phyloP scores from a whole-genome alignment of 257 asterid species.

The Jasminum sambac region DNA sequence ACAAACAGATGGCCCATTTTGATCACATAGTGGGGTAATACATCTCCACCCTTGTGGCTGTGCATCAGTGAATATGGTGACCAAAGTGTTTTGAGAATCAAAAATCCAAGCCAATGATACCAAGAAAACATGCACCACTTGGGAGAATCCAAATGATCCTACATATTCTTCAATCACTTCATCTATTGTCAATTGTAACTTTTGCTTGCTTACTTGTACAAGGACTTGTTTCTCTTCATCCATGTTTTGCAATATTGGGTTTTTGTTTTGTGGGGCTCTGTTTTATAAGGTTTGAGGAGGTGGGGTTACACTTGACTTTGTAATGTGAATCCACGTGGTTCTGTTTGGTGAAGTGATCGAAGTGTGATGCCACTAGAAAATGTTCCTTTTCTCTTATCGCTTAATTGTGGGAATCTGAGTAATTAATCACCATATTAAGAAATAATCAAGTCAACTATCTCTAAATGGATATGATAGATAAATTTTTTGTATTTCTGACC shows the following conservation, averaged over 20 bases:
- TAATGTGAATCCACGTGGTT: slow-evolving; percentile 17
- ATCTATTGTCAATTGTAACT: slow-evolving; percentile 52
- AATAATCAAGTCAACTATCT: neutral
- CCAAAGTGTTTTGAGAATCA: slow-evolving; percentile 55
- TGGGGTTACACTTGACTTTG: slow-evolving; percentile 29
- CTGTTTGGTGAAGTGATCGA: slow-evolving; percentile 26
- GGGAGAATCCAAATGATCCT: slow-evolving; percentile 65
- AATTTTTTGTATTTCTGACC: no score
- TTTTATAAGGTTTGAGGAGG: slow-evolving; percentile 6
- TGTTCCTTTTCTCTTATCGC: slow-evolving; percentile 10
- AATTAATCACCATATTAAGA: neutral
- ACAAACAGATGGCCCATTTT: slow-evolving; percentile 37
- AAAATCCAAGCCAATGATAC: slow-evolving; percentile 61
- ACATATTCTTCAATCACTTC: slow-evolving; percentile 57
- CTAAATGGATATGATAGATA: no score
- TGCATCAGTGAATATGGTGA: slow-evolving; percentile 57
- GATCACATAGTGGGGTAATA: slow-evolving; percentile 31
- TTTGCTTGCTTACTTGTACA: slow-evolving; percentile 28
- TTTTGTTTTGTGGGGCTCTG: neutral
- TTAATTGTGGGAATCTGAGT: slow-evolving; percentile 47
- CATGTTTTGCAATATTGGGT: slow-evolving; percentile 26
- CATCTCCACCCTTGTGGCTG: slow-evolving; percentile 56
- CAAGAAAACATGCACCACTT: slow-evolving; percentile 54
- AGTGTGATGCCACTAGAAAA: slow-evolving; percentile 37
- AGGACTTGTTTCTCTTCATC: slow-evolving; percentile 40